A percentile compares a stretch with the other conserved stretches of the same genome.
Conservation (phyloP, 345 rosid genomes). For the Gossypium ekmanianum region DNA sequence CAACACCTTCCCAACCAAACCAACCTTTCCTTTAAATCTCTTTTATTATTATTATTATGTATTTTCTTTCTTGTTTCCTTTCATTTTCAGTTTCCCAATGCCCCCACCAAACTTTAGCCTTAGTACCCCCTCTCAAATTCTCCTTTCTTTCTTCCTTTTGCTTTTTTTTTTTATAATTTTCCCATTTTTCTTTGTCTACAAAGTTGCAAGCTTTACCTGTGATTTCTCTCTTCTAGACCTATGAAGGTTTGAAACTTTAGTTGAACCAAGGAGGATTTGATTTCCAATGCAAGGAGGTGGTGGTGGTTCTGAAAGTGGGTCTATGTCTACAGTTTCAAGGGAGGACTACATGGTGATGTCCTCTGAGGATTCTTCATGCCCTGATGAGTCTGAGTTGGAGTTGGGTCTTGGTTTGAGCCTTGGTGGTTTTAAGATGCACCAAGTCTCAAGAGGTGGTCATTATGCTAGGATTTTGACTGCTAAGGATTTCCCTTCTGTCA, state of each 20-base stretch:
- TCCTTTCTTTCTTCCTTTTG: slow-evolving; percentile 19
- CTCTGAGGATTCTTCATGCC: slow-evolving; percentile 74
- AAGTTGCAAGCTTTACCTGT: slow-evolving; percentile 37
- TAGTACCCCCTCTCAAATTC: neutral
- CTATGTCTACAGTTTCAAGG: slow-evolving; percentile 54
- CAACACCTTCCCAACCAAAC: neutral
- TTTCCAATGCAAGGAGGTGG: slow-evolving; percentile 16
- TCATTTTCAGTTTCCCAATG: neutral
- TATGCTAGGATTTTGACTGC: slow-evolving; percentile 51
- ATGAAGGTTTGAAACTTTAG: neutral
- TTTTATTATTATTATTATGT: neutral
- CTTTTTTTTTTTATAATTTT: slow-evolving; percentile 14
- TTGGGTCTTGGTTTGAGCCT: slow-evolving; percentile 68
- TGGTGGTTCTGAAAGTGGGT: slow-evolving; percentile 29
- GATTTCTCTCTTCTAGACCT: slow-evolving; percentile 12
- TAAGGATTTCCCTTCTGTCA: slow-evolving; percentile 41
- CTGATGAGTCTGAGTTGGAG: slow-evolving; percentile 54
- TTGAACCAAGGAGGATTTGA: neutral
- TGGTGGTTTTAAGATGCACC: slow-evolving; percentile 34
- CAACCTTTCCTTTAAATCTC: neutral
- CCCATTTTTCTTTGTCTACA: slow-evolving; percentile 14
- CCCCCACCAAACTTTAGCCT: slow-evolving; percentile 4
- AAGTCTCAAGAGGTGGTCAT: slow-evolving; percentile 23
- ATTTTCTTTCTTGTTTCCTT: neutral
- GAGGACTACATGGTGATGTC: slow-evolving; percentile 57